Conservation (phyloP, 306 rosid species). For the Rosa multiflora region DNA sequence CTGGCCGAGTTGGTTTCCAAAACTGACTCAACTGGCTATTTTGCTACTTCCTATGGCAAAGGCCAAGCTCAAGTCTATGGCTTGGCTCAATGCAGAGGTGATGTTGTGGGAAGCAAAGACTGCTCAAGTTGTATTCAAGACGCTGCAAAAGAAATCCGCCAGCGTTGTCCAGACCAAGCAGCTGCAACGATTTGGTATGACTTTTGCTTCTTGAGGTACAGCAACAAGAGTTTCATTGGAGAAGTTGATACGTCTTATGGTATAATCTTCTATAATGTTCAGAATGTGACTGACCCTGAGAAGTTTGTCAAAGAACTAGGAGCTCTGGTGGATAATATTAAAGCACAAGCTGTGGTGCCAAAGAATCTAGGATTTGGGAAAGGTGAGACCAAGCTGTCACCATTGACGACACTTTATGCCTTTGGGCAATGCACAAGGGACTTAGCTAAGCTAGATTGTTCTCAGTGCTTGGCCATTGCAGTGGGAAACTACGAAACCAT, state of each 20-base stretch:
- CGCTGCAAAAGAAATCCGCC: slow-evolving; percentile 48
- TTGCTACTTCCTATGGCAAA: slow-evolving; percentile 37
- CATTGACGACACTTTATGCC: slow-evolving; percentile 54
- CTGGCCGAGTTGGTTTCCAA: slow-evolving; percentile 42
- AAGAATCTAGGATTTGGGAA: slow-evolving; percentile 56
- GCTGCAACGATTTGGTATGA: slow-evolving; percentile 72
- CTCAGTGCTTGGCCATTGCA: slow-evolving; percentile 70
- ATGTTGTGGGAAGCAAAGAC: slow-evolving; percentile 52
- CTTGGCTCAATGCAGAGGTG: slow-evolving; percentile 66
- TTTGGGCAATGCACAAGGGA: slow-evolving; percentile 75
- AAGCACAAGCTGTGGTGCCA: slow-evolving; percentile 36
- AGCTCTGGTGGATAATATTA: slow-evolving; percentile 35
- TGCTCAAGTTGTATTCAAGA: slow-evolving; percentile 57
- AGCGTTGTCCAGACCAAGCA: slow-evolving; percentile 45
- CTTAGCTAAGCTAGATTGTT: slow-evolving; percentile 40
- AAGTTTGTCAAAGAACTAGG: slow-evolving; percentile 48
- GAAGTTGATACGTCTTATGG: slow-evolving; percentile 56
- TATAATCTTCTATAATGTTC: slow-evolving; percentile 43
- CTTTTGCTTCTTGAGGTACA: slow-evolving; percentile 54
- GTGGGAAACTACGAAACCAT: slow-evolving; percentile 40
- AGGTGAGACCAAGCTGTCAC: slow-evolving; percentile 42
- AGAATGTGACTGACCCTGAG: slow-evolving; percentile 54
- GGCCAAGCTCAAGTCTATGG: slow-evolving; percentile 48
- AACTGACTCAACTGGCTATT: slow-evolving; percentile 45
- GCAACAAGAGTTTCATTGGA: slow-evolving; percentile 41